These are phyloP conservation scores for Camelina neglecta DNA, from an alignment of 345 rosid genomes.

Conservation along the genomic window DNA sequence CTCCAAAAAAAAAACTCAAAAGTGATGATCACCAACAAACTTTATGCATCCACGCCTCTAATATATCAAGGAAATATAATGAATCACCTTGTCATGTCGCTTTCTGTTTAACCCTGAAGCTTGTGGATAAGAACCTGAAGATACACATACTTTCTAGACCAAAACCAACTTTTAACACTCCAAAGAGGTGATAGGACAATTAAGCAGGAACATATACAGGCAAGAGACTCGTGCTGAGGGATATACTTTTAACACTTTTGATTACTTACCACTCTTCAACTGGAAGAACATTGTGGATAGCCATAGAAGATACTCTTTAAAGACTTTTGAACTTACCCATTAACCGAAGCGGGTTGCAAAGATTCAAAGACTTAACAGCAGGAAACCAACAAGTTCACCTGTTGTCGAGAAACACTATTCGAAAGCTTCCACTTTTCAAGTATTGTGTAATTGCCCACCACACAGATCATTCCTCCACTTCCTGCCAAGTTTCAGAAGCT, in stretches of 20 bases:
- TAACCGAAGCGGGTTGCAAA: neutral
- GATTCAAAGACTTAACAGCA: neutral
- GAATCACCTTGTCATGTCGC: neutral
- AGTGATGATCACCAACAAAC: neutral
- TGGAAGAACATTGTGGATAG: neutral
- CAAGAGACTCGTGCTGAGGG: neutral
- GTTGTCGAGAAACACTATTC: neutral
- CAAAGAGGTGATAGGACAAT: neutral
- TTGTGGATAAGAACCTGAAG: neutral
- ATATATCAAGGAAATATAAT: neutral
- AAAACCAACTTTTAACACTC: conserved; percentile 15
- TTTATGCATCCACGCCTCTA: neutral
- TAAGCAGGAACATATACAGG: neutral
- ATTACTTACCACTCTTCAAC: neutral
- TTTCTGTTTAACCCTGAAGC: neutral
- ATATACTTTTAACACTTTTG: neutral
- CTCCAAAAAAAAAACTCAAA: neutral
- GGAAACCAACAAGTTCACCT: neutral
- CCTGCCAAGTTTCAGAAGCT: neutral
- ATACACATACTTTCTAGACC: neutral
- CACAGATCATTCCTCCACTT: neutral
- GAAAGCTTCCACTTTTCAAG: neutral
- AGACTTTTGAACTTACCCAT: neutral
- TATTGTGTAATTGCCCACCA: neutral
- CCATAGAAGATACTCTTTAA: neutral